Conservation (phyloP, 768 basidiomycete species). For the Psilocybe tampanensis region DNA sequence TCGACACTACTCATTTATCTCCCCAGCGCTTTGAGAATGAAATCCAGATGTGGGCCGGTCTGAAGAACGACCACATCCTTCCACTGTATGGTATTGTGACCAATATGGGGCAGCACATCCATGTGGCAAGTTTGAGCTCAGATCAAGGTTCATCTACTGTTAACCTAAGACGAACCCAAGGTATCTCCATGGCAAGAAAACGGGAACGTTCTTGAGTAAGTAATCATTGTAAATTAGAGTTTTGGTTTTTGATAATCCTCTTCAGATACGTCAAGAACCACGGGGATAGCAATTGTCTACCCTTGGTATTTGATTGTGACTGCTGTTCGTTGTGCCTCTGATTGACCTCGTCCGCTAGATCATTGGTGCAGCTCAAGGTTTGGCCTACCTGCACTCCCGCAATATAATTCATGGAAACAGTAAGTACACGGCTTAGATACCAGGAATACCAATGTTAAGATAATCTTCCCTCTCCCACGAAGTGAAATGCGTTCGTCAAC, state of each 20-base stretch:
- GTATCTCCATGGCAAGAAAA: constrained; percentile 67
- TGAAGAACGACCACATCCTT: constrained; percentile 53
- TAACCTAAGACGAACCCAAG: constrained; percentile 7
- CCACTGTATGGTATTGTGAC: constrained; percentile 62
- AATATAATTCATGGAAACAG: constrained; percentile 63
- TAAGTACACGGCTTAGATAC: constrained; percentile 34
- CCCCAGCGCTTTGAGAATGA: constrained; percentile 58
- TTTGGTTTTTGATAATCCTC: not conserved
- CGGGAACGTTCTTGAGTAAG: constrained; percentile 56
- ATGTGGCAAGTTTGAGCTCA: constrained; percentile 39
- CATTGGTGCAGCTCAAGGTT: constrained; percentile 54
- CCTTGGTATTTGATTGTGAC: constrained; percentile 34
- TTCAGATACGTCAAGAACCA: constrained; percentile 43
- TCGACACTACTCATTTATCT: not conserved
- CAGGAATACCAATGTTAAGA: not conserved
- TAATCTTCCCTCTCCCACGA: not conserved
- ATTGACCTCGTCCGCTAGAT: constrained; percentile 35
- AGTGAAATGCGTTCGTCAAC: constrained; percentile 63
- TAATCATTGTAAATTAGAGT: not conserved
- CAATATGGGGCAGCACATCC: constrained; percentile 49
- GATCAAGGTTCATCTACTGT: not conserved
- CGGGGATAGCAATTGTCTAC: constrained; percentile 39
- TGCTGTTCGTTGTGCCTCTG: not conserved
- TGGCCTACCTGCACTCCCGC: constrained; percentile 56
- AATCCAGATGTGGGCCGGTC: constrained; percentile 53